Conservation (phyloP, 1,139 yeast species). For the Suhomyces chickasaworum region DNA sequence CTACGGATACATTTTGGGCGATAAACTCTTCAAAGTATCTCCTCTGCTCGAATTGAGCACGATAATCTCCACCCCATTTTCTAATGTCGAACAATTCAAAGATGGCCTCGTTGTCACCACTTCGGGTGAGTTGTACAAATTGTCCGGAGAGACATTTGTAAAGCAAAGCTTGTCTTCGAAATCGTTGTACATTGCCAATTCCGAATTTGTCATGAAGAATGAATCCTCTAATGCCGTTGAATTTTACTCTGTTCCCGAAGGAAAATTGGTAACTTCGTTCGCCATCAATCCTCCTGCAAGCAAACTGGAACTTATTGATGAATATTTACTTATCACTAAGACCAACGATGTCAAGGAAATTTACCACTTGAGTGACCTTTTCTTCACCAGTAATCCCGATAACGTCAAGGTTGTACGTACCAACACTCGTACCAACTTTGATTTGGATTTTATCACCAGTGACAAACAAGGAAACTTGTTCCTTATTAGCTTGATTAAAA, state of each 20-base stretch:
- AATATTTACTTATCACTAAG: slow-evolving; percentile 19
- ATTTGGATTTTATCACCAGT: slow-evolving; percentile 13
- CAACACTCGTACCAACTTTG: slow-evolving; percentile 2
- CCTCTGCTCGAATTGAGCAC: slow-evolving; percentile 10
- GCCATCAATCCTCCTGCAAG: slow-evolving; percentile 2
- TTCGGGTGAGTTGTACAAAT: slow-evolving; percentile 21
- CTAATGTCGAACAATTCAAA: slow-evolving; percentile 20
- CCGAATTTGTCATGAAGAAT: slow-evolving; percentile 9
- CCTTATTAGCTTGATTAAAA: slow-evolving; percentile 11
- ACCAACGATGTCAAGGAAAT: slow-evolving; percentile 20
- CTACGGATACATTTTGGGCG: slow-evolving; percentile 18
- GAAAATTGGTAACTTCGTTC: slow-evolving; percentile 1
- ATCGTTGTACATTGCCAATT: slow-evolving; percentile 9
- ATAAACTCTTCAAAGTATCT: slow-evolving; percentile 13
- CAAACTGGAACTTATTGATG: slow-evolving; percentile 21
- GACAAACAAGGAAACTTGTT: slow-evolving; percentile 11
- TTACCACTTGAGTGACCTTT: slow-evolving; percentile 34
- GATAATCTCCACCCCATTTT: slow-evolving; percentile 7
- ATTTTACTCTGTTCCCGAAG: slow-evolving; percentile 13
- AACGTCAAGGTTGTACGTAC: slow-evolving; percentile 19
- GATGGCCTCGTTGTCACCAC: slow-evolving; percentile 23
- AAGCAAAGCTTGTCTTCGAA: slow-evolving; percentile 3
- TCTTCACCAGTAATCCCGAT: slow-evolving; percentile 24
- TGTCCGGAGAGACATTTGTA: slow-evolving; percentile 9
- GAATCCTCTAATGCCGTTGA: slow-evolving; percentile 6